Evolutionary conservation across 23 red algal species (phyloP), one percentile per base, ranked within the genome.

Genomic region (Agarophyton chilense): DNA sequence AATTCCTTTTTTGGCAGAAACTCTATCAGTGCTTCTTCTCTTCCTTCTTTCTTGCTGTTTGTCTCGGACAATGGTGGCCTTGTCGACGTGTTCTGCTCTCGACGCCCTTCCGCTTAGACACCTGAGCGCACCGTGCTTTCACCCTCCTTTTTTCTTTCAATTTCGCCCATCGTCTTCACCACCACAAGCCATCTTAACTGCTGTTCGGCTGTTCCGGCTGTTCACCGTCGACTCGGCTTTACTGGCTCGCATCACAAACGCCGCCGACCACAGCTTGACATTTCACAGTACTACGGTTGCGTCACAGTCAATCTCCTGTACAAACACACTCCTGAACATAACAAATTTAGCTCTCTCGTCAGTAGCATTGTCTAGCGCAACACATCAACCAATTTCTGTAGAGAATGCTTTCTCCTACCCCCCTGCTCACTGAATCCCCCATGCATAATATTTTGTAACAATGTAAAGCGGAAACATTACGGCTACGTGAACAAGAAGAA

Each of bases 1-100:
- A 29, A 74, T 18, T 33, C 68, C 2, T 74, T 74, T 39, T 74
- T 74, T 74, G 68, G 68, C 7, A 74, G 68, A n/a, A 74, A 49
- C n/a, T 74, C 68, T 16, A 74, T 74, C 14, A 28, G 10, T 49
- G 33, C 9, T 28, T 18, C 0, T 21, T 74, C 68, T 40, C 10
- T 49, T 21, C n/a, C 40, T 28, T 49, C 38, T 46, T 74, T 74
- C 68, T 47, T 74, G 41, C 68, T 2, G 19, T 74, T 74, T 49
- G 25, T 47, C 2, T 9, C 68, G 9, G n/a, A 47, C 9, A 29
- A 74, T 49, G 68, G 40, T 47, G 43, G 43, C 18, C 4, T 47
- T 39, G 68, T 74, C 40, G 68, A 74, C 18, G 68, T 74, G 41
- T 39, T 74, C 40, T 74, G 68, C 25, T 74, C 68, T 9, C 45